Evolutionary conservation across 345 rosid genomes (phyloP), one percentile per base, ranked within the genome.

Genomic region (Euclidium syriacum): DNA sequence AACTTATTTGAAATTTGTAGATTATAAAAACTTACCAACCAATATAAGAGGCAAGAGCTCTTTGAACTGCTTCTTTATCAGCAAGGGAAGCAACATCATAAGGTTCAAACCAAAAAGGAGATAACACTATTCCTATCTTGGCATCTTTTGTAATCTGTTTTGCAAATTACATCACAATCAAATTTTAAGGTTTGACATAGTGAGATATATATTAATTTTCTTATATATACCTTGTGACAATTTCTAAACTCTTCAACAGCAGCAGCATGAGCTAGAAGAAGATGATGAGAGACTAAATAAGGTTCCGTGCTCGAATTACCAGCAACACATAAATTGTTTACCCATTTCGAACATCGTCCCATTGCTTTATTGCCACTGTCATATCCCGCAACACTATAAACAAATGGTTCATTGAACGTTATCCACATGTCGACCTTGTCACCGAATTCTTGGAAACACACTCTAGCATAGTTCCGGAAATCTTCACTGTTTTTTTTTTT

Each of bases 391-490:
- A 18, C 10, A 26, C 51, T 40, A 9, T 18, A 62, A 20, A 19
- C 27, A 48, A 4, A 43, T 59, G 81, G 81, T 10, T 77, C 78
- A 12, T 77, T 77, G 24, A 77, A 24, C n/a, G 78, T 73, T 19
- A 51, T 59, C 81, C 81, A 77, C 19, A 64, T 64, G 24, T 77
- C 65, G 0, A 77, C 78, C 43, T 68, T 34, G 5, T 77, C 78
- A 6, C 81, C 81, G 36, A 73, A 73, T 20, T 64, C 46, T 10
- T 61, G 12, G 20, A 77, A 77, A 7, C 78, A 77, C 10, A 57
- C 9, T 10, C 52, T 55, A 15, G 61, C 67, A 19, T 29, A 77
- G 24, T 65, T 73, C 7, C 57, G 29, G 39, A 65, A 73, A 61
- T 77, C 75, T 12, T 73, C 40, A 33, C 78, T 77, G 19, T 12